Conservation (phyloP, 2,329 filamentous ascomycete species). For the Rhynchosporium secalis region DNA sequence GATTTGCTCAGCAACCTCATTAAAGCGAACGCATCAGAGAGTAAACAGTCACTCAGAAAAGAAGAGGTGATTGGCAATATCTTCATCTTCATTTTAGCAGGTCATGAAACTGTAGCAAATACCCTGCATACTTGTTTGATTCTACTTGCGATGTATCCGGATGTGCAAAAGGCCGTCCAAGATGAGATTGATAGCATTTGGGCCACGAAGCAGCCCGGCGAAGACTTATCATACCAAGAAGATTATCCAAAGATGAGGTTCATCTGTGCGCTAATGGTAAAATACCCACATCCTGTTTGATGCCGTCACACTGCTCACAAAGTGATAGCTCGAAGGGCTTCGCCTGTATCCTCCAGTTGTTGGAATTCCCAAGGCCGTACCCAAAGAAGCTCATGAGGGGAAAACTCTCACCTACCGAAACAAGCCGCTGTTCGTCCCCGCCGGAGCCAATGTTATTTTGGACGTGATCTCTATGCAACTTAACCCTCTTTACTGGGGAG, state of each 20-base stretch:
- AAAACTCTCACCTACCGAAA: constrained; percentile 19
- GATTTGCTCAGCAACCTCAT: constrained; percentile 38
- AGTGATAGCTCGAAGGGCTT: constrained; percentile 46
- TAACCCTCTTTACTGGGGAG: constrained; percentile 24
- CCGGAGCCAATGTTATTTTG: constrained; percentile 20
- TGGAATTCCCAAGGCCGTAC: constrained; percentile 51
- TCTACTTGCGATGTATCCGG: constrained; percentile 63
- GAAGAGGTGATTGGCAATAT: constrained; percentile 71
- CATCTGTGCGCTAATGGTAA: constrained; percentile 42
- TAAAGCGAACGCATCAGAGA: constrained; percentile 25
- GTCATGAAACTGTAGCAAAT: constrained; percentile 77
- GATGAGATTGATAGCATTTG: constrained; percentile 57
- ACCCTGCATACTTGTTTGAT: constrained; percentile 68
- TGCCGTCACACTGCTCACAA: not conserved
- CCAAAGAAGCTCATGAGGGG: constrained; percentile 22
- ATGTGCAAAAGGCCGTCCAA: constrained; percentile 64
- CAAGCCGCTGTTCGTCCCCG: constrained; percentile 19
- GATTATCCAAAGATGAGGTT: constrained; percentile 44
- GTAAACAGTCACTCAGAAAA: constrained; percentile 45
- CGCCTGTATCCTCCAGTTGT: constrained; percentile 55
- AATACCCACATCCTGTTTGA: not conserved
- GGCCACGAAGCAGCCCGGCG: constrained; percentile 31
- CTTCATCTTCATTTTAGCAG: constrained; percentile 66
- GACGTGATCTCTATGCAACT: constrained; percentile 23
- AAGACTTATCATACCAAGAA: constrained; percentile 40